Evolutionary conservation across 2,329 filamentous ascomycete genomes (phyloP).

Genomic region (Hymenoscyphus fraxineus): DNA sequence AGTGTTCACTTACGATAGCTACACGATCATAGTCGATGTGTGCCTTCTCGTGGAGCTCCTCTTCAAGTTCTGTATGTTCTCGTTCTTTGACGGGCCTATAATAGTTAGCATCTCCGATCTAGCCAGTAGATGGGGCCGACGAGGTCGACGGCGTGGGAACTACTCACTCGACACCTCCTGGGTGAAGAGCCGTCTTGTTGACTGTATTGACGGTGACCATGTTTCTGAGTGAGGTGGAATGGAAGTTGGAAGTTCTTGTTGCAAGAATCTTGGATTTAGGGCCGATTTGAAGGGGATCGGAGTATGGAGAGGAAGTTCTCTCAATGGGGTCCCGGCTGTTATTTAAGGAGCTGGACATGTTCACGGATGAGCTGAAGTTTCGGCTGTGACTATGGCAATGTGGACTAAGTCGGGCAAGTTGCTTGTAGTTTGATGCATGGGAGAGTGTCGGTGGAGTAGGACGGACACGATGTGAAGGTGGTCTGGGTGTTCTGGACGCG

Average conservation of each 20-base stretch:
- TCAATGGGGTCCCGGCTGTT: constrained; percentile 27
- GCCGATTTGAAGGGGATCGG: constrained; percentile 28
- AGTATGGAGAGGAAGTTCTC: constrained; percentile 30
- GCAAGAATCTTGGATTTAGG: constrained; percentile 29
- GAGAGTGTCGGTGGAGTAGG: constrained; percentile 9
- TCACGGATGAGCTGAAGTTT: constrained; percentile 1
- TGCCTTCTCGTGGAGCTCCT: constrained; percentile 94
- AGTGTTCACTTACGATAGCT: constrained; percentile 70
- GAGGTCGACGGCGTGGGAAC: background rate
- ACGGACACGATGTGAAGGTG: constrained; percentile 10
- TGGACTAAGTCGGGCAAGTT: background rate
- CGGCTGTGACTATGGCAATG: constrained; percentile 13
- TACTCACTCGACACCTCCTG: constrained; percentile 33
- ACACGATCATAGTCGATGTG: constrained; percentile 99
- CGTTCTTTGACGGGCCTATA: constrained; percentile 68
- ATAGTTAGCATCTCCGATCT: constrained; percentile 11
- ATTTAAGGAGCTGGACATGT: constrained; percentile 26
- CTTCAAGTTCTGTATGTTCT: constrained; percentile 94
- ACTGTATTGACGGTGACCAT: constrained; percentile 31
- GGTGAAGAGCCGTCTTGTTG: constrained; percentile 33
- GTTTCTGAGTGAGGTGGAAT: constrained; percentile 31
- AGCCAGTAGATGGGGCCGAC: constrained; percentile 4
- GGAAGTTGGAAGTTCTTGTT: constrained; percentile 25
- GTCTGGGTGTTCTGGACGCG: constrained; percentile 7
- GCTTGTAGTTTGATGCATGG: background rate